Base-by-base conservation (phyloP, 768 basidiomycete genomes). In the Auricularia sp. region DNA sequence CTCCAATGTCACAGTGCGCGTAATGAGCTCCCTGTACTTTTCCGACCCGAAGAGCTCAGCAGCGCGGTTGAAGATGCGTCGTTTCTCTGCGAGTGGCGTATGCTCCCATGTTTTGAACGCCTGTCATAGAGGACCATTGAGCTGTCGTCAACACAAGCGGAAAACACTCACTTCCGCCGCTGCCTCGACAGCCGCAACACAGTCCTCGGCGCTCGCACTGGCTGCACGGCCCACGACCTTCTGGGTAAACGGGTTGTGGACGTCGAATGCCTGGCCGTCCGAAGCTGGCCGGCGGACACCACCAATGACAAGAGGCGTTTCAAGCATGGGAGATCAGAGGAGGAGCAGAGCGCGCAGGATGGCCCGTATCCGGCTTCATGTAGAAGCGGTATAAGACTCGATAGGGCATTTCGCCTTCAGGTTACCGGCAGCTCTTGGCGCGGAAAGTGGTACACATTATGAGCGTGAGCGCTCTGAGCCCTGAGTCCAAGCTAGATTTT, bases 71-170 rank as follows among this genome's bases (percentile, higher is more conserved):
- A 84, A 74, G 12, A 84, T 77, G 42, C 77, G 76, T 39, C 82
- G 78, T 61, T 70, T 70, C 42, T 74, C 67, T 36, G 71, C 69
- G 12, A 76, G 68, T 1, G 72, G 71, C 3, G 74, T 74, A 35
- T 73, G 64, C 62, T 82, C 81, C 83, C 83, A 84, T 10, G 76
- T 73, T 63, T 72, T 72, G 73, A 83, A 81, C 3, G 83, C 83
- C 10, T 72, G 70, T 4, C 72, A 29, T 73, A 0, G 82, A 82
- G 29, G 29, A 29, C 29, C 6, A 78, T 76, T 35, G 80, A 75
- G 35, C 83, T 74, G 3, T 82, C 83, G 0, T 74, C 75, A 12
- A 77, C 47, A 33, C 60, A 16, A 16, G 7, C 36, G 36, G 56
- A 12, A 39, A 14, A 14, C 51, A 62, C n/a, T 59, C 47, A 29